Conservation (phyloP, 805 yeast species). For the Candida krabiensis region DNA sequence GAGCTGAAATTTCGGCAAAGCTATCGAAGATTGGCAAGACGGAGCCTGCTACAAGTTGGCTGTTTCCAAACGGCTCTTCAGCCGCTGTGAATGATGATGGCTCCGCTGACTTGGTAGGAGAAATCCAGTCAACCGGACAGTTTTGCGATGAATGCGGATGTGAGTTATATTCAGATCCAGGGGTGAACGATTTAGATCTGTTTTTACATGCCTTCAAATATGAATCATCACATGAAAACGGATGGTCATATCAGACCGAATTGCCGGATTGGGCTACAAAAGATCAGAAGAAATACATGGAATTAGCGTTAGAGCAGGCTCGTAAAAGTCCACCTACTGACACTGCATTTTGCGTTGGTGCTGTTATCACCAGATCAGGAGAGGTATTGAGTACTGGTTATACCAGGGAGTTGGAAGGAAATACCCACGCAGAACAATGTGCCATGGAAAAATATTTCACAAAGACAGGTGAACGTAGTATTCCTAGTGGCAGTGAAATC, state of each 20-base stretch:
- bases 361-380: slow-evolving; percentile 70
- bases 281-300: slow-evolving; percentile 63
- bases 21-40: slow-evolving; percentile 73
- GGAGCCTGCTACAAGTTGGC: slow-evolving; percentile 66
- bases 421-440: slow-evolving; percentile 97
- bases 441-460: slow-evolving; percentile 74
- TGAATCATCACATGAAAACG: slow-evolving; percentile 45
- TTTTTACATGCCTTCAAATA: slow-evolving; percentile 92
- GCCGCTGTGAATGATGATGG: no score
- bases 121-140: slow-evolving; percentile 52
- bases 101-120: slow-evolving; percentile 46
- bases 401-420: slow-evolving; percentile 89
- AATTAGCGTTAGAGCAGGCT: slow-evolving; percentile 75
- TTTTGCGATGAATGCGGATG: slow-evolving; percentile 65
- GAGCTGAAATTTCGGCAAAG: slow-evolving; percentile 42
- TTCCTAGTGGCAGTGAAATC: slow-evolving; percentile 77
- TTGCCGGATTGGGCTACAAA: slow-evolving; percentile 82
- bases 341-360: slow-evolving; percentile 95
- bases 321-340: slow-evolving; percentile 75
- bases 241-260: slow-evolving; percentile 74
- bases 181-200: slow-evolving; percentile 78
- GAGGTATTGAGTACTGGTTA: slow-evolving; percentile 76
- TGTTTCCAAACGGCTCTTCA: slow-evolving; percentile 42
- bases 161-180: slow-evolving; percentile 82
- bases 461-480: slow-evolving; percentile 34